Evolutionary conservation across 306 rosid species (phyloP), one percentile per base, ranked within the genome.

Genomic region (Crotalaria pallida): DNA sequence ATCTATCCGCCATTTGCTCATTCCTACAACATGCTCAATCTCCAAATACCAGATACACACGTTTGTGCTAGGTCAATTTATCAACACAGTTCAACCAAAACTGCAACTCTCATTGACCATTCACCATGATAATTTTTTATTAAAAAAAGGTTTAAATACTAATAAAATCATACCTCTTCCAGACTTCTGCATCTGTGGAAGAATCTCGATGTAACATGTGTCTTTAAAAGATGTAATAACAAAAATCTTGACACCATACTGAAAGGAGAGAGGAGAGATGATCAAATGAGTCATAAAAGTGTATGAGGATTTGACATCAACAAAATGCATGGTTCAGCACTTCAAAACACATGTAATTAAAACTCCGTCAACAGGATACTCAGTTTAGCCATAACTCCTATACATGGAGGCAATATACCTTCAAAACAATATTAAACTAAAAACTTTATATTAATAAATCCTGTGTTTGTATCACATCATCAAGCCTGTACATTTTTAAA

Each of bases 201-300:
- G 91, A 76, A 94, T 94, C 88, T 94, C 99, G 5, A 94, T 91
- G 73, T 86, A 91, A 56, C 99, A 91, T 0, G 97, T 94, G 81
- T 88, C 92, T 77, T 86, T 91, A 63, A 88, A 94, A 21, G 99
- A 94, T 12, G 99, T 94, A 67, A 94, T 82, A 22, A 94, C 92
- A 81, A 94, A 87, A 67, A 94, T 87, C 82, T 94, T 94, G 80
- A 94, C 86, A 49, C 99, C 99, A 78, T 79, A 91, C 99, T 94
- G 97, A 82, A 84, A 77, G 36, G 40, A 79, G 23, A 71, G 9
- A 79, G 0, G 44, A 79, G 12, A 75, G 6, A 72, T 1, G 18
- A 63, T 48, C 27, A 36, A 6, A 58, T 87, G 67, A 78, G 67
- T 63, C 73, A 55, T 31, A 17, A 66, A 55, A 49, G 10, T 36